Evolutionary conservation across 169 alveolate species (phyloP), one percentile per base, ranked within the genome.

Genomic region (Babesia gibsoni): DNA sequence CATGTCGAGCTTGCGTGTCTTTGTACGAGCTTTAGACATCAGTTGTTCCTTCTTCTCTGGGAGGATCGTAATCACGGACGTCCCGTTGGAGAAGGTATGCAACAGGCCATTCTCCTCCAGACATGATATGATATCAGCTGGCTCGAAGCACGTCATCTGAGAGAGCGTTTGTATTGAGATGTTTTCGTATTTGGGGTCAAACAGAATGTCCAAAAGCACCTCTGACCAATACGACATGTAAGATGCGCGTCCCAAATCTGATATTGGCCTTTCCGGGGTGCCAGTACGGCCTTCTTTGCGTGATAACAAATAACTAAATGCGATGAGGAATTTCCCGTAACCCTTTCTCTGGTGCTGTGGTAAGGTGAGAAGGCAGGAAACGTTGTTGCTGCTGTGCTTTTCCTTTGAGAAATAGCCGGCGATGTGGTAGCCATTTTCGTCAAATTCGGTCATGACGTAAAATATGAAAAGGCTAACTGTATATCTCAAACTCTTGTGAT

Each of bases 191-290:
- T 61, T 56, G 7, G 82, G 82, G 66, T 78, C 87, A 22, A 66
- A 57, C 12, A 91, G 78, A 6, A 79, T 61, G n/a, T 89, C 89
- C 42, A 94, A 69, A 20, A 96, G 80, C 69, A 83, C 88, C 67
- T 92, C 90, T 5, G 97, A 90, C 99, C 99, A 97, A 83, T 92
- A 96, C 18, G 97, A 89, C 73, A 95, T 92, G 83, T 97, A 97
- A 8, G 98, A 91, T 23, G 95, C 98, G 56, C 90, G 90, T 10
- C 99, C 99, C 53, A 97, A 85, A 85, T 97, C 99, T 0, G 98
- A 91, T 6, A 97, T 74, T 1, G 99, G 99, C 59, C 98, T 87
- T 88, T 97, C 99, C 4, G 99, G 99, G 2, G 99, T 93, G 9
- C 99, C 99, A 9, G 92, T 84, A 43, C 92, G 92, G 49, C 91